Evolutionary conservation across 2,329 filamentous ascomycete genomes (phyloP).

Genomic region (Fusarium globosum): DNA sequence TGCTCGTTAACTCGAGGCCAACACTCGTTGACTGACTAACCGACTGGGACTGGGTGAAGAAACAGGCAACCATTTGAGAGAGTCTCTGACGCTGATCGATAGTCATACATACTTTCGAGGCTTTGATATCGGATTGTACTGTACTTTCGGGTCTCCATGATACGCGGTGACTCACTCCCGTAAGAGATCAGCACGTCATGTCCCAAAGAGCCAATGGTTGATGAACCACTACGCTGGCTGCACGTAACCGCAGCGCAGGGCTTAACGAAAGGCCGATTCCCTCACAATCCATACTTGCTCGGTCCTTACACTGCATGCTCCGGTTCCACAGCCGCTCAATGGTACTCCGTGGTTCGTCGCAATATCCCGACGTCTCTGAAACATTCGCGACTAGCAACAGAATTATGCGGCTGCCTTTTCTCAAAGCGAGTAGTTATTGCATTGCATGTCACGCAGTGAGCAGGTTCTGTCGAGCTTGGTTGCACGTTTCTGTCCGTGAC

Average conservation of each 20-base stretch:
- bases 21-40: not conserved
- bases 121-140: slow-evolving; percentile 7
- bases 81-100: not conserved
- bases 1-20: slow-evolving; percentile 15
- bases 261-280: slow-evolving; percentile 18
- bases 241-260: slow-evolving; percentile 29
- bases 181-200: slow-evolving; percentile 14
- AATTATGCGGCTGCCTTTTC: slow-evolving; percentile 9
- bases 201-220: not conserved
- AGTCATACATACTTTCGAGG: slow-evolving; percentile 16
- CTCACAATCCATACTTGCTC: not conserved
- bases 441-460: slow-evolving; percentile 24
- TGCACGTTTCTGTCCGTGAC: slow-evolving; percentile 15
- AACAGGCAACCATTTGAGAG: slow-evolving; percentile 16
- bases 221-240: not conserved
- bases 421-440: slow-evolving; percentile 8
- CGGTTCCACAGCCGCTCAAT: slow-evolving; percentile 3
- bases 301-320: not conserved
- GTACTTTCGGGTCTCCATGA: slow-evolving; percentile 8
- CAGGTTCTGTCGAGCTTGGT: not conserved
- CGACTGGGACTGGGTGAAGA: not conserved
- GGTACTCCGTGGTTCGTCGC: slow-evolving; percentile 4
- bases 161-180: slow-evolving; percentile 26
- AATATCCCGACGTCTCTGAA: slow-evolving; percentile 11
- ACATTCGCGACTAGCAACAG: not conserved